Conservation (phyloP, 2,329 filamentous ascomycete species). For the Neospermospora avenae region DNA sequence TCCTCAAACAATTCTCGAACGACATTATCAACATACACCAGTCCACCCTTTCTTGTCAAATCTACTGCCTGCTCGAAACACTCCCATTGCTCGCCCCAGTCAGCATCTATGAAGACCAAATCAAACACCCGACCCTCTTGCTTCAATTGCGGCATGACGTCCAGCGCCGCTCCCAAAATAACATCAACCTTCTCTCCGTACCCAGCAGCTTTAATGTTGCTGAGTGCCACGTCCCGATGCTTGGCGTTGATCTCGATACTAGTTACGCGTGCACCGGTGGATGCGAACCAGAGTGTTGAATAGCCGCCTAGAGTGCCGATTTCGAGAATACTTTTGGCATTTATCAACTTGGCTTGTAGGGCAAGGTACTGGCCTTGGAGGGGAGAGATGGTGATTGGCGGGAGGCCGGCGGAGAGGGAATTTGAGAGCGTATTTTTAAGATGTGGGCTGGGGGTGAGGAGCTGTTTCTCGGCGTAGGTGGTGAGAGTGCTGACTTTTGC, state of each 20-base stretch:
- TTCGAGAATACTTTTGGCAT: slow-evolving; percentile 45
- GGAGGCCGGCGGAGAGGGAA: slow-evolving; percentile 36
- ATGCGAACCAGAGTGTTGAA: slow-evolving; percentile 49
- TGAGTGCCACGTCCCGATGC: slow-evolving; percentile 44
- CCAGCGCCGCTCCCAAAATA: slow-evolving; percentile 43
- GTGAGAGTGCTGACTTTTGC: slow-evolving; percentile 17
- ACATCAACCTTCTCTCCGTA: slow-evolving; percentile 42
- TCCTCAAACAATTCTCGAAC: slow-evolving; percentile 40
- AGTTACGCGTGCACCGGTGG: slow-evolving; percentile 41
- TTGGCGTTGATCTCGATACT: slow-evolving; percentile 49
- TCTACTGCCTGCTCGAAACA: slow-evolving; percentile 46
- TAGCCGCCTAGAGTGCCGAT: slow-evolving; percentile 55
- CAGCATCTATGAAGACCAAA: slow-evolving; percentile 51
- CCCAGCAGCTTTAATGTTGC: slow-evolving; percentile 41
- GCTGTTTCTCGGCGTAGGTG: slow-evolving; percentile 10
- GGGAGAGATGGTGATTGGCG: slow-evolving; percentile 38
- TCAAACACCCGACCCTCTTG: slow-evolving; percentile 45
- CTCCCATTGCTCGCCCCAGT: slow-evolving; percentile 41
- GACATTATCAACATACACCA: slow-evolving; percentile 50
- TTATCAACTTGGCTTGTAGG: slow-evolving; percentile 38
- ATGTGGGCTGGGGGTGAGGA: slow-evolving; percentile 27
- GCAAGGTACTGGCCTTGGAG: slow-evolving; percentile 40
- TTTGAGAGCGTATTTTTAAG: slow-evolving; percentile 35
- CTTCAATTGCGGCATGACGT: slow-evolving; percentile 38
- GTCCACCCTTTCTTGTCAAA: slow-evolving; percentile 40